Base-by-base conservation (phyloP, 805 yeast genomes). In the Nematodospora valgi region DNA sequence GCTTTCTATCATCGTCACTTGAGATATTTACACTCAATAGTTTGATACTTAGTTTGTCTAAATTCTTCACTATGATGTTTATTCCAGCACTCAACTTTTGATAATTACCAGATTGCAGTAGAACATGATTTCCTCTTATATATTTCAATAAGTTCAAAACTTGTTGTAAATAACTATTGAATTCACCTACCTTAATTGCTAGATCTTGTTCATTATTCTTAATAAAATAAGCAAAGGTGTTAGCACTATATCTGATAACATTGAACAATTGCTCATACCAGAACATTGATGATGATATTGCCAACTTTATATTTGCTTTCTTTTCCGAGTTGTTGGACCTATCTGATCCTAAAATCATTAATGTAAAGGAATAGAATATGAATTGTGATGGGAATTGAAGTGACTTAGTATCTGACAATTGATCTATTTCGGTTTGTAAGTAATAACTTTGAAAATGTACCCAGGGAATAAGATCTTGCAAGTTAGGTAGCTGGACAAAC, bases 321-420 rank as follows among this genome's bases (percentile, higher is more conserved):
- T 49, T 47, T 23, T 40, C 37, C 2, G 57, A 48, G 8, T 52
- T 24, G 24, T 47, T 48, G 13, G 49, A 35, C 16, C 45, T 43
- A 26, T 43, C 47, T 12, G 37, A 35, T 3, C 55, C 53, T 9
- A 51, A 39, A 21, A 61, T 48, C 10, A 67, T 42, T 32, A 67
- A 54, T 10, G 65, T 51, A 40, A 64, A 66, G 9, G 64, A 62
- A 43, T 62, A 62, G 16, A 65, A 60, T 27, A 67, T 48, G 39
- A 65, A 67, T 39, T 67, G 72, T 12, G 64, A 50, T 6, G 69
- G 58, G 44, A 65, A 65, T 41, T 66, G 72, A 30, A 56, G 56
- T 33, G 63, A 57, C 37, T 66, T 64, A 12, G 61, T 57, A 4
- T 57, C 38, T 7, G 67, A 59, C 2, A 64, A 38, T 45, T 64